A percentile compares a stretch with the other conserved stretches of the same genome.
Conservation (phyloP, 768 basidiomycete species). For the Rhodotorula taiwanensis region DNA sequence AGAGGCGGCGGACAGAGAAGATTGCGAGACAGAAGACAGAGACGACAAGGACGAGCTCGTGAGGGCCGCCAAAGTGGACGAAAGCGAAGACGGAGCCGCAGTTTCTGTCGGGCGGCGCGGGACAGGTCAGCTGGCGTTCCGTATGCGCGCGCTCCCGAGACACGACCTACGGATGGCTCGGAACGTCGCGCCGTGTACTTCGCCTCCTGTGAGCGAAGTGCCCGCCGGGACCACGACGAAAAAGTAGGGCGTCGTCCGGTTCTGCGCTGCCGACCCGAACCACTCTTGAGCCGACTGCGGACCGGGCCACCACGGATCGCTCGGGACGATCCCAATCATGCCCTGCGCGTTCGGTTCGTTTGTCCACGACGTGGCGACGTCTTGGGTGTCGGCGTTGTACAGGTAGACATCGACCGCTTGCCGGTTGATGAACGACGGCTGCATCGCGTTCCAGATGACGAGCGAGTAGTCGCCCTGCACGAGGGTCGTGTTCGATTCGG, state of each 20-base stretch:
- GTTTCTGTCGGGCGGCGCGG: conserved; percentile 42
- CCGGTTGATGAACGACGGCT: not conserved
- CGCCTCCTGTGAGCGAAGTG: conserved; percentile 52
- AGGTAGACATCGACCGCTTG: conserved; percentile 70
- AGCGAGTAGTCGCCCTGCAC: conserved; percentile 70
- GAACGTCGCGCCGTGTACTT: conserved; percentile 65
- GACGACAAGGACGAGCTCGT: conserved; percentile 57
- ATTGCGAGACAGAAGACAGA: conserved; percentile 34
- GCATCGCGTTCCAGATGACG: conserved; percentile 12
- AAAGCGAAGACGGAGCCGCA: conserved; percentile 30
- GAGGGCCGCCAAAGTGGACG: conserved; percentile 59
- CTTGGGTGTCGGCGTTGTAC: conserved; percentile 61
- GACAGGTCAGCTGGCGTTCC: not conserved
- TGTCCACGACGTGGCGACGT: conserved; percentile 50
- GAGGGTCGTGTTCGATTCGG: conserved; percentile 53
- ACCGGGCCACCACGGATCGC: conserved; percentile 63
- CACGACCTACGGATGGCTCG: conserved; percentile 53
- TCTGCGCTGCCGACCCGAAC: conserved; percentile 43
- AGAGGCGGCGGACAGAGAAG: conserved; percentile 38
- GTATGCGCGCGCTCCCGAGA: not conserved
- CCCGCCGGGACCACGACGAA: conserved; percentile 67
- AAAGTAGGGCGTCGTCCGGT: conserved; percentile 59
- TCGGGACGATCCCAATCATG: conserved; percentile 48
- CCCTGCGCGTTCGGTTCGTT: conserved; percentile 57
- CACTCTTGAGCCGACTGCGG: conserved; percentile 44